Percentiles rank a stretch among this genome's conserved stretches.
Evolutionary conservation across 2,329 filamentous ascomycete species (phyloP).

Genomic region (Arthrobotrys musiformis): DNA sequence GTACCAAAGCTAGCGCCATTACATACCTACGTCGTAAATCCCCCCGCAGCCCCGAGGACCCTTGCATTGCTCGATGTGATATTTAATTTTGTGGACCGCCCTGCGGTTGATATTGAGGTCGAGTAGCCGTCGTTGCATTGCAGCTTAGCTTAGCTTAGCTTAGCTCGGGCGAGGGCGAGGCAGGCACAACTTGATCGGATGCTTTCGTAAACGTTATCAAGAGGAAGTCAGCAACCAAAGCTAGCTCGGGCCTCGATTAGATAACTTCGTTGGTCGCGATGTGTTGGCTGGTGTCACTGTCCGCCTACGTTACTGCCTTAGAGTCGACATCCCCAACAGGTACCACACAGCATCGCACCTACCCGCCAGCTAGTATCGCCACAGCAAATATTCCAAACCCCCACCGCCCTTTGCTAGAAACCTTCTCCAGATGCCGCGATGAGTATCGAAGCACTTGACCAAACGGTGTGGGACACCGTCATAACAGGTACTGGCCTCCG

Average conservation of each 20-base stretch:
- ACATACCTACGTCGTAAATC: background rate
- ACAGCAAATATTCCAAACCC: background rate
- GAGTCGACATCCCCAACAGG: background rate
- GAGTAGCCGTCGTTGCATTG: background rate
- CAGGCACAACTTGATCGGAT: too few species aligned
- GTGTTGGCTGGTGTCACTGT: conserved; percentile 13
- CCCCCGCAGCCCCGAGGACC: background rate
- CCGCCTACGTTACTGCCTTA: background rate
- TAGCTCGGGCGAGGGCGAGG: too few species aligned
- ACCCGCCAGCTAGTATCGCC: background rate
- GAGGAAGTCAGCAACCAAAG: too few species aligned
- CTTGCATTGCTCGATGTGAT: background rate
- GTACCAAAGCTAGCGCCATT: background rate
- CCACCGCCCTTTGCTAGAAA: background rate
- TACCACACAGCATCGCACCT: background rate
- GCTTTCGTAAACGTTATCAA: too few species aligned
- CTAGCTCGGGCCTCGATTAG: background rate
- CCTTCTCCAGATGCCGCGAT: conserved; percentile 17
- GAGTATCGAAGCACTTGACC: conserved; percentile 67
- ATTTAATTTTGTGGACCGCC: background rate
- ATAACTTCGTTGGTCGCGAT: background rate
- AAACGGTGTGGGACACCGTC: conserved; percentile 67
- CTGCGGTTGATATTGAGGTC: background rate
- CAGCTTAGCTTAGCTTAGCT: too few species aligned
- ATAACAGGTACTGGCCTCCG: conserved; percentile 68